These are phyloP conservation scores for Chenopodium suecicum DNA, from an alignment of 148 eudicot genomes.

Conservation along the genomic window DNA sequence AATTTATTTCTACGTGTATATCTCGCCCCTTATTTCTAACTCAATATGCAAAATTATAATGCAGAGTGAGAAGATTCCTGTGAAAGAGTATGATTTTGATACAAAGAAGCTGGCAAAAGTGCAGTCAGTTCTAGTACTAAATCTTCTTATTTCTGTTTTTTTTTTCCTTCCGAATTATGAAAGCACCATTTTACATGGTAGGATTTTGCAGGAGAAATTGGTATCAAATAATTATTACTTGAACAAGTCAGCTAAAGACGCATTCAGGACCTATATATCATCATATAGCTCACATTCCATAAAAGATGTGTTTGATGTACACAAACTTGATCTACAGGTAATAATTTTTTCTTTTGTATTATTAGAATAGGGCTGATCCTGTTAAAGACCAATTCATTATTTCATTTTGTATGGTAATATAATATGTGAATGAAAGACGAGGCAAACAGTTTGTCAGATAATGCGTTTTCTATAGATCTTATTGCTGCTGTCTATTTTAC, in stretches of 20 bases:
- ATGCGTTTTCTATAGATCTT: not conserved
- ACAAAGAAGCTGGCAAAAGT: constrained; percentile 64
- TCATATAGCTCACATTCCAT: constrained; percentile 91
- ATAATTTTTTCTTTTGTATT: not conserved
- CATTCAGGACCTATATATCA: constrained; percentile 72
- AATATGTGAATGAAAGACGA: too few relatives aligned
- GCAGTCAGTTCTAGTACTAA: constrained; percentile 73
- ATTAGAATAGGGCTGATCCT: too few relatives aligned
- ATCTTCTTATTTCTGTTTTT: not conserved
- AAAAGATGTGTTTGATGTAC: constrained; percentile 92
- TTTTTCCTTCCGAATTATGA: not conserved
- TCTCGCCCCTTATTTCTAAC: not conserved
- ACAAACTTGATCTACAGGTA: constrained; percentile 88
- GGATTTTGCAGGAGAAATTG: constrained; percentile 64
- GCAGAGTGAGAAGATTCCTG: constrained; percentile 85
- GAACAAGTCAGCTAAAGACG: constrained; percentile 94
- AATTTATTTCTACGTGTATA: not conserved
- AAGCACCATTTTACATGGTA: constrained; percentile 1
- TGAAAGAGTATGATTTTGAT: constrained; percentile 70
- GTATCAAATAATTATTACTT: constrained; percentile 64
- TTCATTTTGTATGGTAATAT: not conserved
- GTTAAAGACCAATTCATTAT: too few relatives aligned
- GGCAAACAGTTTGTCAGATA: too few relatives aligned
- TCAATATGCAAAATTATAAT: constrained; percentile 1
- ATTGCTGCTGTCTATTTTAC: not conserved